Evolutionary conservation across 2,329 filamentous ascomycete species (phyloP).

Genomic region (Biscogniauxia sp.): DNA sequence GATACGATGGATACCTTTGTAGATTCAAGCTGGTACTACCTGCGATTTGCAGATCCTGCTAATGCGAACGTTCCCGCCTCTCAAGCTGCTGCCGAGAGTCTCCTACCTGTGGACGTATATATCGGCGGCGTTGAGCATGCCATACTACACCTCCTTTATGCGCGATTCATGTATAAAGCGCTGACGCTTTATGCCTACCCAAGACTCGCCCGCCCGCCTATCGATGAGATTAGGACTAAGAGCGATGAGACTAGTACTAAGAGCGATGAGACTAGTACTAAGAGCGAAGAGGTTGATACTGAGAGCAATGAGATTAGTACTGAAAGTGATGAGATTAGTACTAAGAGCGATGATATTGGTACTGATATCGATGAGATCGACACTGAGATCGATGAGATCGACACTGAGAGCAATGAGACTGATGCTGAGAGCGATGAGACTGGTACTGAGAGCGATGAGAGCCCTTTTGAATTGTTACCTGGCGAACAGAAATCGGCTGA

Average conservation of each 20-base stretch:
- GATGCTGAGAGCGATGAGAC: neutral
- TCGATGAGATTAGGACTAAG: too few species aligned
- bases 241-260: too few species aligned
- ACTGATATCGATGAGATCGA: neutral
- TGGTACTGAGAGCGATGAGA: neutral
- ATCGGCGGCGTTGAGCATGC: slow-evolving; percentile 88
- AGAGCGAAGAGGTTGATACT: neutral
- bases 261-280: neutral
- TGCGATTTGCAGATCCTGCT: slow-evolving; percentile 71
- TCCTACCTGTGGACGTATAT: slow-evolving; percentile 81
- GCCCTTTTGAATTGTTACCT: too few species aligned
- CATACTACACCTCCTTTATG: slow-evolving; percentile 84
- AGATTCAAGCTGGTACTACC: slow-evolving; percentile 92
- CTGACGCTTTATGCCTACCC: slow-evolving; percentile 58
- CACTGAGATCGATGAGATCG: neutral
- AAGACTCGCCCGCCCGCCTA: slow-evolving; percentile 23
- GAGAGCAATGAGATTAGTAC: neutral
- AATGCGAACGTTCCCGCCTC: slow-evolving; percentile 63
- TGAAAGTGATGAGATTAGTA: neutral
- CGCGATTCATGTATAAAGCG: slow-evolving; percentile 88
- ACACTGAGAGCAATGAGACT: neutral
- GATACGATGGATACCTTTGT: slow-evolving; percentile 98
- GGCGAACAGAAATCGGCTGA: slow-evolving; percentile 42
- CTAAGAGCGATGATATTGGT: neutral
- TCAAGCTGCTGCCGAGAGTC: slow-evolving; percentile 50